Evolutionary conservation across 2,329 filamentous ascomycete genomes (phyloP).

Genomic region (Fusarium tanahbumbuense): DNA sequence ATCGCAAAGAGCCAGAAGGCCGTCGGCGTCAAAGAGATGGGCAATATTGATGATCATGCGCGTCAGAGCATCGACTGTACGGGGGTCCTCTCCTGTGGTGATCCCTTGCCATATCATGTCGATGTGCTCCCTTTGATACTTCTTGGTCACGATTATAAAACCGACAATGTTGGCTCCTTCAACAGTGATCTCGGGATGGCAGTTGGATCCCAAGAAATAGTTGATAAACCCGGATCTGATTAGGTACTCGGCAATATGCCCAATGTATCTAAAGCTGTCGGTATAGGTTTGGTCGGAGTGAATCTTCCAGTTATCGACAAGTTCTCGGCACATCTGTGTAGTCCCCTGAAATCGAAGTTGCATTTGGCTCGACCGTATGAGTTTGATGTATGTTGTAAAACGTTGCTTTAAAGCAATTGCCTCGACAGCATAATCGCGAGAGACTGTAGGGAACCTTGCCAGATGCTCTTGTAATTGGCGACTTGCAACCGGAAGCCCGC

Average conservation of each 20-base stretch:
- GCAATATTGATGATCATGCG: slow-evolving; percentile 68
- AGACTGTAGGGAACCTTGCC: slow-evolving; percentile 52
- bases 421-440: slow-evolving; percentile 56
- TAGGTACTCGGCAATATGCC: slow-evolving; percentile 76
- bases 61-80: slow-evolving; percentile 84
- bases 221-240: slow-evolving; percentile 78
- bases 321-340: slow-evolving; percentile 75
- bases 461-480: slow-evolving; percentile 45
- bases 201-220: slow-evolving; percentile 90
- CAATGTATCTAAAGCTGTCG: slow-evolving; percentile 63
- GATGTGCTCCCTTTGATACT: slow-evolving; percentile 77
- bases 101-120: slow-evolving; percentile 88
- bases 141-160: slow-evolving; percentile 83
- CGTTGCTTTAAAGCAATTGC: slow-evolving; percentile 74
- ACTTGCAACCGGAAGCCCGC: slow-evolving; percentile 52
- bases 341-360: slow-evolving; percentile 86
- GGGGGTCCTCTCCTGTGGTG: slow-evolving; percentile 82
- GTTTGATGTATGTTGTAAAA: slow-evolving; percentile 74
- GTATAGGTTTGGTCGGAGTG: slow-evolving; percentile 61
- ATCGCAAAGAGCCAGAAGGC: slow-evolving; percentile 73
- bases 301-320: slow-evolving; percentile 74
- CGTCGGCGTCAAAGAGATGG: slow-evolving; percentile 60
- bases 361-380: slow-evolving; percentile 89
- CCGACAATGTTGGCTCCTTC: slow-evolving; percentile 86
- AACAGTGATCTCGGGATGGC: slow-evolving; percentile 88